These are phyloP conservation scores for Ilyonectria destructans DNA, from an alignment of 2,329 filamentous ascomycete species.

Conservation along the genomic window DNA sequence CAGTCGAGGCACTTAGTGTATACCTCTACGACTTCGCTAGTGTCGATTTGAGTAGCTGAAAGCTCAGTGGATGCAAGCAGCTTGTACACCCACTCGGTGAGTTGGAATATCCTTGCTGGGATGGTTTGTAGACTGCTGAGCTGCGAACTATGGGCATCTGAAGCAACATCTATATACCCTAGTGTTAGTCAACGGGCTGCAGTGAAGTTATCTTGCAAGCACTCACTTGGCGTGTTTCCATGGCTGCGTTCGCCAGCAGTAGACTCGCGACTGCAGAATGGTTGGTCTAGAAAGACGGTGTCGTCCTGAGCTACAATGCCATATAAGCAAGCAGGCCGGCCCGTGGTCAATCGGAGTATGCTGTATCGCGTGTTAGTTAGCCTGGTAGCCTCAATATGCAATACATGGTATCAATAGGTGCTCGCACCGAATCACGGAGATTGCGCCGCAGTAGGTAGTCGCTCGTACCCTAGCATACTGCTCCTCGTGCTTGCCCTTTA, in stretches of 20 bases:
- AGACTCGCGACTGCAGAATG: too few species aligned
- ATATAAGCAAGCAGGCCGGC: too few species aligned
- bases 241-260: too few species aligned
- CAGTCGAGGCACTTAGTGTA: constrained; percentile 40
- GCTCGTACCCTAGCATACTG: background rate
- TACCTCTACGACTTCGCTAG: constrained; percentile 6
- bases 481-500: background rate
- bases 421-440: constrained; percentile 5
- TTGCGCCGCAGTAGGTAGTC: background rate
- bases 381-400: too few species aligned
- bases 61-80: background rate
- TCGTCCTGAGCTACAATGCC: too few species aligned
- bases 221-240: too few species aligned
- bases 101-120: constrained; percentile 35
- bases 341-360: constrained; percentile 3
- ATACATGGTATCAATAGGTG: too few species aligned
- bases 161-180: background rate
- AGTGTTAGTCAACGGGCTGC: too few species aligned
- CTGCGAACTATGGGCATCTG: constrained; percentile 1
- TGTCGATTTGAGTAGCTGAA: background rate
- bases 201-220: too few species aligned
- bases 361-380: background rate
- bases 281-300: too few species aligned
- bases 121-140: constrained; percentile 18
- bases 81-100: constrained; percentile 39